phyloP scores from a whole-genome alignment of 2,329 filamentous ascomycete genomes.

The Botrytis medusae region DNA sequence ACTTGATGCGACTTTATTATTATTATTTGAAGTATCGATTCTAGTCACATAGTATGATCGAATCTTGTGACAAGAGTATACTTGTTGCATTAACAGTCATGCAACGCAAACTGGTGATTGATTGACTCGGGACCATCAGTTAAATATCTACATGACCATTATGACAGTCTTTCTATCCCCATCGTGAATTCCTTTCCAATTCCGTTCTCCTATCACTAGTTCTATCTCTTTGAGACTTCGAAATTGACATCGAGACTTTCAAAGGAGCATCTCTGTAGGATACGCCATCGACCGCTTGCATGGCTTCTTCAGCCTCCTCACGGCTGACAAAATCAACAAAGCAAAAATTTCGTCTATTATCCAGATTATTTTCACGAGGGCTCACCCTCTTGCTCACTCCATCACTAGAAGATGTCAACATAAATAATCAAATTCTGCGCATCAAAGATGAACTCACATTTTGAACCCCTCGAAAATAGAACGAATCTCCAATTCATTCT shows the following conservation, averaged over 20 bases:
- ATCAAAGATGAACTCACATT: background rate
- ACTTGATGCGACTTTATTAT: background rate
- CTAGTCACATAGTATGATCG: background rate
- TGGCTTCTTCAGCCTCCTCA: slow-evolving; percentile 2
- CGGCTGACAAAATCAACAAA: background rate
- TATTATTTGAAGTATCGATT: background rate
- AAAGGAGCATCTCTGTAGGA: background rate
- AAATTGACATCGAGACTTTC: background rate
- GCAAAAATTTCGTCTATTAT: slow-evolving; percentile 7
- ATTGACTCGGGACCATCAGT: background rate
- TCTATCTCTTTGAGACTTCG: background rate
- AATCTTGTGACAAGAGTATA: background rate
- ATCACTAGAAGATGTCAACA: background rate
- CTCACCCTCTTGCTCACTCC: slow-evolving; percentile 9
- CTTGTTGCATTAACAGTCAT: background rate
- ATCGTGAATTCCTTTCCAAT: background rate
- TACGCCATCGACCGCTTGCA: background rate
- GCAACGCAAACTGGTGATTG: background rate
- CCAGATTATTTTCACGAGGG: background rate
- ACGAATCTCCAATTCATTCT: slow-evolving; percentile 9
- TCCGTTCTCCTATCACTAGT: background rate
- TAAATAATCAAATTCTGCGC: fast-evolving
- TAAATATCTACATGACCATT: background rate
- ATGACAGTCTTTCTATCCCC: background rate
- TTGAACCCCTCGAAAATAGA: background rate